phyloP scores from a whole-genome alignment of 768 basidiomycete genomes.

The Boletus subparvulus region DNA sequence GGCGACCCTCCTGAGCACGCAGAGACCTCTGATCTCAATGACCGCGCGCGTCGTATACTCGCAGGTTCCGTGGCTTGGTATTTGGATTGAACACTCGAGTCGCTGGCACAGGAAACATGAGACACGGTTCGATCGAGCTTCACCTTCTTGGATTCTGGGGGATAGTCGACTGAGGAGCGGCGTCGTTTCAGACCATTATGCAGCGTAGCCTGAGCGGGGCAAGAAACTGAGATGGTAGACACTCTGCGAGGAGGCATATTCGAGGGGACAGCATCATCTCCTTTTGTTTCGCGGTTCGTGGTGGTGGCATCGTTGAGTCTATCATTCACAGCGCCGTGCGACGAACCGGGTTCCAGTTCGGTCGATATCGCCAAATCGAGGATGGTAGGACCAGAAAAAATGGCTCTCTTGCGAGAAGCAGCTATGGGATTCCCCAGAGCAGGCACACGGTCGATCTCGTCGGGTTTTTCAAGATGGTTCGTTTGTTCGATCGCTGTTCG shows the following conservation, averaged over 20 bases:
- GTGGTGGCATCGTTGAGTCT: not conserved
- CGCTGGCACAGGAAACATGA: not conserved
- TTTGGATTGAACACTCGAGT: not conserved
- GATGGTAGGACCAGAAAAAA: not conserved
- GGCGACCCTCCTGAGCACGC: constrained; percentile 3
- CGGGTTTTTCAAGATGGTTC: not conserved
- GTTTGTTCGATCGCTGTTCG: not conserved
- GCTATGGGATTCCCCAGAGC: not conserved
- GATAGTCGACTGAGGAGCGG: constrained; percentile 1
- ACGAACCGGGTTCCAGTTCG: not conserved
- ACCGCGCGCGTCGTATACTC: constrained; percentile 42
- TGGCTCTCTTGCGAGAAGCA: not conserved
- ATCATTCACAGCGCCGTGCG: not conserved
- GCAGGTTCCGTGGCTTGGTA: constrained; percentile 36
- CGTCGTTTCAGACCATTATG: constrained; percentile 14
- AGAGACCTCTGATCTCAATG: constrained; percentile 35
- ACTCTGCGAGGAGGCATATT: not conserved
- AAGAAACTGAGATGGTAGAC: not conserved
- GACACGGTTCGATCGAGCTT: constrained; percentile 12
- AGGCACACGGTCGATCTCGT: not conserved
- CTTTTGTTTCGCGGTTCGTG: not conserved
- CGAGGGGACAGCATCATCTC: not conserved
- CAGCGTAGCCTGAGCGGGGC: not conserved
- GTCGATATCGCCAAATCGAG: not conserved
- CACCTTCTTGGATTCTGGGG: constrained; percentile 14